Base-by-base conservation (phyloP, 768 basidiomycete species). In the Pholiota molesta region DNA sequence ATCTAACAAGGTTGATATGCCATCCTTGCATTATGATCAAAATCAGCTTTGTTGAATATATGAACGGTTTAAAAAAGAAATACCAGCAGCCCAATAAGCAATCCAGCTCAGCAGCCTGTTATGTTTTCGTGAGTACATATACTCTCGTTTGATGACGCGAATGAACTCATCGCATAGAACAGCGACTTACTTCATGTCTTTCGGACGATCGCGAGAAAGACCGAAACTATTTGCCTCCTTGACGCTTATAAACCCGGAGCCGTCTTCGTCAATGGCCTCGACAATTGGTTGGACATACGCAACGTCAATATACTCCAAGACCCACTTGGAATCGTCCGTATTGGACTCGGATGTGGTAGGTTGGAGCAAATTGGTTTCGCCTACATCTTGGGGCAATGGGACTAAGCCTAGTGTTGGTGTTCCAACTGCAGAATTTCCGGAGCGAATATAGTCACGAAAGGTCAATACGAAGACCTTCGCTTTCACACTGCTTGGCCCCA, bases 181-280 rank as follows among this genome's bases (percentile, higher is more conserved):
- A 33, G 19, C 7, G n/a, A 45, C 59, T 37, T 40, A 71, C 71
- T 65, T 73, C 70, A 69, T 70, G 8, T 59, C 62, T 47, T 64
- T 52, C 0, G 71, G 73, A 49, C 47, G 47, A 49, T 49, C 47
- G 8, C 67, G 67, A 23, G 63, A 59, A 16, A 53, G 13, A 4
- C 65, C 66, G 29, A 74, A 74, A 10, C 45, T 54, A 47, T 74
- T 74, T 1, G 68, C 72, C 52, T 74, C 73, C 21, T 69, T 66
- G 52, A 74, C 67, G 35, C 66, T 73, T 6, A 73, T 66, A 40
- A 71, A 71, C 3, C 71, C 72, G 5, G 72, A 70, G 7, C 68
- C 70, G 39, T 74, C 73, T 47, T 68, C 68, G 31, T 74, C 72
- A 5, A 73, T 66, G 8, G 66, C 71, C 35, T 74, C 73, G 3